These are phyloP conservation scores for Colletotrichum endophyticum DNA, from an alignment of 2,329 filamentous ascomycete species.

Conservation along the genomic window DNA sequence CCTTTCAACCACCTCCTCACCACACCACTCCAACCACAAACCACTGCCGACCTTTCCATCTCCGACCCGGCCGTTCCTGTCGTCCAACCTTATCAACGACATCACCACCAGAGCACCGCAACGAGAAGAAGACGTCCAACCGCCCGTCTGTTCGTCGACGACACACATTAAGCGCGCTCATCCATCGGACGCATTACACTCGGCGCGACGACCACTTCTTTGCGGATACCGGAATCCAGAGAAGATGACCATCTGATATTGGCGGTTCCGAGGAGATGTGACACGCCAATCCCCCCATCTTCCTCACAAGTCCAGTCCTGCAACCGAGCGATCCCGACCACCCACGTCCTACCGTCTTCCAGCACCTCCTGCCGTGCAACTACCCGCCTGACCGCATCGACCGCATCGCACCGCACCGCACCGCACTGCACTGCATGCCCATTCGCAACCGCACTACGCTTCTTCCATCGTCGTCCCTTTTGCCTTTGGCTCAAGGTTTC, in stretches of 20 bases:
- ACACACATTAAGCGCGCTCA: background rate
- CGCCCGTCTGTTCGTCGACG: background rate
- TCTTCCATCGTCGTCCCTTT: background rate
- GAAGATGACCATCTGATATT: constrained; percentile 25
- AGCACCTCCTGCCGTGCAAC: background rate
- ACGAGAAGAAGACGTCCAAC: background rate
- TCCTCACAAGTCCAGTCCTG: constrained; percentile 1
- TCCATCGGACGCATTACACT: background rate
- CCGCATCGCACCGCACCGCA: background rate
- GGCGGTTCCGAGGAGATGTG: constrained; percentile 29
- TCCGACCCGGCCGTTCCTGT: background rate
- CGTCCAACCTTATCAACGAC: background rate
- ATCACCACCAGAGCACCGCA: background rate
- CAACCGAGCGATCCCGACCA: background rate
- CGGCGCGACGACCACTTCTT: constrained; percentile 27
- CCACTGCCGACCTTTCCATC: background rate
- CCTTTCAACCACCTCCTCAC: background rate
- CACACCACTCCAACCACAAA: background rate
- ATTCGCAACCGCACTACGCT: background rate
- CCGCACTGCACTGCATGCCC: background rate
- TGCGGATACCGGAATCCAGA: constrained; percentile 15
- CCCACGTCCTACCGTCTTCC: constrained; percentile 3
- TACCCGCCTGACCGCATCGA: background rate
- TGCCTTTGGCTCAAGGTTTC: background rate
- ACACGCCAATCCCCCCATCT: constrained; percentile 23